Evolutionary conservation across 768 basidiomycete genomes (phyloP), one percentile per base, ranked within the genome.

Genomic region (Lentinus brumalis): DNA sequence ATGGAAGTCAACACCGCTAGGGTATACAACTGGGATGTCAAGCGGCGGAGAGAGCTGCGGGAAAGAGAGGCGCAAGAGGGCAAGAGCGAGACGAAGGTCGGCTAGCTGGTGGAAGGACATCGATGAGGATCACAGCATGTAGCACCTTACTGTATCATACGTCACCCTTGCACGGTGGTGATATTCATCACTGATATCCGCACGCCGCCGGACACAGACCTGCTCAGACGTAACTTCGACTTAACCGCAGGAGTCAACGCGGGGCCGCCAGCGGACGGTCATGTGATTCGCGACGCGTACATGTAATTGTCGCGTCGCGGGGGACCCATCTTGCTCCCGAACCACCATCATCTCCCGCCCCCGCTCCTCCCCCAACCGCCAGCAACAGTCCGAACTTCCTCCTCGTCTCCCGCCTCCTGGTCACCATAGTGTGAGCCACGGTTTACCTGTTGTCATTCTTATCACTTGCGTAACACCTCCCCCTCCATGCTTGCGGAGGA

Each of bases 1-100:
- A 97, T 98, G 92, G 96, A 99, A 71, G 85, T 86, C 42, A 98
- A 98, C 71, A 95, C 92, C 12, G 96, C 96, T 5, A 81, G 96
- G 40, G 89, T 96, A 54, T 98, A 96, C 72, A 99, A 98, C 71
- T 96, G 91, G 90, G 94, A 96, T 71, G 94, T 96, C 31, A 93
- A 92, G 71, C 76, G 88, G 65, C 79, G 94, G 72, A 76, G 92
- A 72, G 88, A 88, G 50, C 74, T 74, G 66, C 74, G 85, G 59
- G 72, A 75, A 66, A 70, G 69, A 56, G 81, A 80, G 53, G 79
- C 67, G 14, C 50, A 39, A 31, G 66, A 66, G 29, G 61, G 59
- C 1, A 44, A 54, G 30, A 38, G 31, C 41, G 61, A 60, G 18
- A 35, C 31, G 21, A 58, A 53, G 31, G 56, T 50, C 0, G 42